A percentile compares a stretch with the other conserved stretches of the same genome.
Conservation (phyloP, 176 grass and related monocot species). For the Calamus simplicifolius region DNA sequence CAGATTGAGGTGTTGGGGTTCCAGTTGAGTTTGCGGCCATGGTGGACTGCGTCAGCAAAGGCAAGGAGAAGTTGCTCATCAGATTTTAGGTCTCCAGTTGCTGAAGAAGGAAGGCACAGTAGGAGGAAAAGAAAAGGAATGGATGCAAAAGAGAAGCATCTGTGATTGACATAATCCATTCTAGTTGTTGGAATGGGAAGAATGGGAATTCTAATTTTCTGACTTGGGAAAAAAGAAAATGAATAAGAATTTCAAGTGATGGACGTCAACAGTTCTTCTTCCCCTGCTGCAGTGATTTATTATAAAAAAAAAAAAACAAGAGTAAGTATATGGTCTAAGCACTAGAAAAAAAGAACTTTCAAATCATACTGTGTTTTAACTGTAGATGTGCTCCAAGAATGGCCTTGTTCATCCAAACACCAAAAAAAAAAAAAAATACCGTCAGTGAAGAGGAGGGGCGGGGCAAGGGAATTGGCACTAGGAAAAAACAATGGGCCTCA, state of each 20-base stretch:
- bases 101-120: slow-evolving; percentile 22
- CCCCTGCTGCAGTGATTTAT: background rate
- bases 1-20: slow-evolving; percentile 51
- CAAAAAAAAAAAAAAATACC: background rate
- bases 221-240: background rate
- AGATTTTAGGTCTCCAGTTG: slow-evolving; percentile 41
- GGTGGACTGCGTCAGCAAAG: slow-evolving; percentile 54
- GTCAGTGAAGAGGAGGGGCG: background rate
- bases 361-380: background rate
- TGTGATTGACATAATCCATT: slow-evolving; percentile 21
- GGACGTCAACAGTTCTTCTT: background rate
- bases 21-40: slow-evolving; percentile 71
- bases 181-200: no score
- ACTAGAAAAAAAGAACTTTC: background rate
- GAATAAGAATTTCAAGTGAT: background rate
- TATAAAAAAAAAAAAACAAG: background rate
- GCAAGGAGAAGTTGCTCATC: slow-evolving; percentile 82
- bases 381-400: background rate
- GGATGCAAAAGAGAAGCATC: slow-evolving; percentile 11
- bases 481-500: background rate
- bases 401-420: background rate
- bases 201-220: background rate
- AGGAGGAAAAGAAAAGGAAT: slow-evolving; percentile 32
- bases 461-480: background rate
- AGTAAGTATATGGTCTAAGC: background rate